phyloP scores from a whole-genome alignment of 768 basidiomycete species.

The Boletus vermiculosoides region DNA sequence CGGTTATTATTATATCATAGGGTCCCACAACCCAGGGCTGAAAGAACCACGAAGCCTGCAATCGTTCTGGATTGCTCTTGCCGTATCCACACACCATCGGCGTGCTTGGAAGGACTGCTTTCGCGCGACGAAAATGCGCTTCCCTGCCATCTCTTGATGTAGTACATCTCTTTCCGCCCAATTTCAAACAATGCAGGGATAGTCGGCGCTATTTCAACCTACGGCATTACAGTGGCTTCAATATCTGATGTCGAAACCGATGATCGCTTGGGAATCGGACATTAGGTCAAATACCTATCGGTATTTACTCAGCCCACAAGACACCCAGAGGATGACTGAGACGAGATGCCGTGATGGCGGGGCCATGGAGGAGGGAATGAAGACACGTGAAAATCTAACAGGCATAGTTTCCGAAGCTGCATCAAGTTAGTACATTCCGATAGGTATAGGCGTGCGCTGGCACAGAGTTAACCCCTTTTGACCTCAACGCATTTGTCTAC shows the following conservation, averaged over 20 bases:
- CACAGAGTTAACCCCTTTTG: neutral
- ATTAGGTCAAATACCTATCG: neutral
- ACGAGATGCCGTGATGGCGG: neutral
- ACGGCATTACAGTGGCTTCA: neutral
- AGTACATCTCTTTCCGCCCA: neutral
- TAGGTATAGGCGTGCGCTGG: neutral
- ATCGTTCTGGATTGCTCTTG: neutral
- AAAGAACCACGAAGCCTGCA: neutral
- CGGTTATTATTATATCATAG: neutral
- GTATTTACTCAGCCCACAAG: neutral
- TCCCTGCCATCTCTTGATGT: neutral
- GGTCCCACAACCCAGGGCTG: neutral
- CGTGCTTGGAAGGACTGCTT: neutral
- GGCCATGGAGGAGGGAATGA: neutral
- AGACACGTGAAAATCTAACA: neutral
- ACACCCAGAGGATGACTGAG: neutral
- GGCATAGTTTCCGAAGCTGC: neutral
- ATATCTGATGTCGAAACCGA: neutral
- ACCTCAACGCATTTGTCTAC: neutral
- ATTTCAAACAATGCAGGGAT: neutral
- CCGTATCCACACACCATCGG: neutral
- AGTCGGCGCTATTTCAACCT: neutral
- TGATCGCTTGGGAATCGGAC: neutral
- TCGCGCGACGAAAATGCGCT: neutral
- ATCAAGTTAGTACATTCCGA: too few species aligned